A percentile compares a stretch with the other conserved stretches of the same genome.
Conservation (phyloP, 1,284 basidiomycete genomes). For the Cryptococcus hybrid region DNA sequence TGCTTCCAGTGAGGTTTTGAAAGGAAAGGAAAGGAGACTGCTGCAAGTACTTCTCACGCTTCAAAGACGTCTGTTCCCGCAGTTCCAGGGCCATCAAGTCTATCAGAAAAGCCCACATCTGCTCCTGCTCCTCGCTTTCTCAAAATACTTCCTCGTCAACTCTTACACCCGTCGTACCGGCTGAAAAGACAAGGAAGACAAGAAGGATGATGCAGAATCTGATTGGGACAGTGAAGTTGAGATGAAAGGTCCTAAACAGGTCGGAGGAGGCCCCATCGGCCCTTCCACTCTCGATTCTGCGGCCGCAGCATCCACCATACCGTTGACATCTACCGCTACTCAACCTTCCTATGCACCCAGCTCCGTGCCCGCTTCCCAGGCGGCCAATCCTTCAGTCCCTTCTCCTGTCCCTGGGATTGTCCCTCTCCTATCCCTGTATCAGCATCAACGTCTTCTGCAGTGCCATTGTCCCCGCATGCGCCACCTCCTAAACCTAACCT, state of each 20-base stretch:
- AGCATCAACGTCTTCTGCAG: not conserved
- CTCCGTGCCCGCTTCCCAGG: not conserved
- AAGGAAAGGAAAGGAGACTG: not conserved
- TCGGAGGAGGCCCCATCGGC: constrained; percentile 31
- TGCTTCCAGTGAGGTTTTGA: not conserved
- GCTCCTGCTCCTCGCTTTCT: not conserved
- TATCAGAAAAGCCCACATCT: not conserved
- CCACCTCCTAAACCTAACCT: constrained; percentile 25
- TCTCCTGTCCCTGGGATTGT: constrained; percentile 1
- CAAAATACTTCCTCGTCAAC: not conserved
- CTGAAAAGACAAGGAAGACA: not conserved
- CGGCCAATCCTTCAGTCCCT: constrained; percentile 2
- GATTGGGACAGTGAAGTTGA: constrained; percentile 32
- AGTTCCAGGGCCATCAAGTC: not conserved
- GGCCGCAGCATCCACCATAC: not conserved
- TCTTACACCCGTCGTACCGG: not conserved
- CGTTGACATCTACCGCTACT: not conserved
- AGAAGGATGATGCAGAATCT: constrained; percentile 8
- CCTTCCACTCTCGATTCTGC: not conserved
- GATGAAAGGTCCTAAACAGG: constrained; percentile 36
- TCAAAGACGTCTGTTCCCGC: not conserved
- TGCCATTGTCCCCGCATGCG: not conserved
- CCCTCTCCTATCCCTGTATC: constrained; percentile 3
- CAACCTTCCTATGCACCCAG: not conserved
- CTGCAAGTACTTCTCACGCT: not conserved